A percentile compares a stretch with the other conserved stretches of the same genome.
These are phyloP conservation scores for Dichomitus squalens DNA, from an alignment of 1,284 basidiomycete genomes.

Conservation along the genomic window DNA sequence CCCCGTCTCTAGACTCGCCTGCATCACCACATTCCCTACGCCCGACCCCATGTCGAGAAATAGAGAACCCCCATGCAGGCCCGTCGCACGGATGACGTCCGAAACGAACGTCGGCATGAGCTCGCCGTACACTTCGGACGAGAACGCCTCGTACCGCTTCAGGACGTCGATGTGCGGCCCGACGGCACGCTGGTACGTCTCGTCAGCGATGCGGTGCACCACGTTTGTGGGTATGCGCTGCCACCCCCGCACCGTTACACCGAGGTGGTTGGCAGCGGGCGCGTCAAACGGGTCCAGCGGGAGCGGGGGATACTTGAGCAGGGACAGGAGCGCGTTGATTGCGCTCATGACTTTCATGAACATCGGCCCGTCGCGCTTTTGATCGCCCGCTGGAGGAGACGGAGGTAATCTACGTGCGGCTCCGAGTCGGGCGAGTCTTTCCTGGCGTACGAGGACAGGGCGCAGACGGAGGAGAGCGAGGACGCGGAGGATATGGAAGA, in stretches of 20 bases:
- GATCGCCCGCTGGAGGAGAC: conserved; percentile 64
- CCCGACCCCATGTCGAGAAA: conserved; percentile 81
- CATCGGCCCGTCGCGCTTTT: conserved; percentile 65
- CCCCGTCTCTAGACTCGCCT: conserved; percentile 74
- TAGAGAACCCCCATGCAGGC: conserved; percentile 59
- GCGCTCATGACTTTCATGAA: conserved; percentile 60
- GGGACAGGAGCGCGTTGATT: conserved; percentile 60
- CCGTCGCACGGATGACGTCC: conserved; percentile 61
- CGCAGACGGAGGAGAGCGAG: conserved; percentile 34
- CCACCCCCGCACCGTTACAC: conserved; percentile 51
- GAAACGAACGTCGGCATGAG: conserved; percentile 70
- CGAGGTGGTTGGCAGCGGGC: conserved; percentile 49
- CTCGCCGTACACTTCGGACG: conserved; percentile 77
- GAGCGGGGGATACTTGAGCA: conserved; percentile 63
- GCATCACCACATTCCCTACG: conserved; percentile 77
- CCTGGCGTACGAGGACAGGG: conserved; percentile 38
- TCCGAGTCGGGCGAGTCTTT: conserved; percentile 27
- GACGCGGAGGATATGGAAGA: conserved; percentile 23
- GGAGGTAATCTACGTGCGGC: conserved; percentile 50
- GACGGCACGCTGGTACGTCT: conserved; percentile 78
- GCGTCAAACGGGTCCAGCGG: conserved; percentile 49
- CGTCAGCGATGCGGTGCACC: conserved; percentile 70
- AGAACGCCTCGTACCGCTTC: conserved; percentile 72
- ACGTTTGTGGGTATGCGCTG: conserved; percentile 56
- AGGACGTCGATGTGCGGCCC: conserved; percentile 69